Base-by-base conservation (phyloP, 768 basidiomycete species). In the Sistotremastrum suecicum region DNA sequence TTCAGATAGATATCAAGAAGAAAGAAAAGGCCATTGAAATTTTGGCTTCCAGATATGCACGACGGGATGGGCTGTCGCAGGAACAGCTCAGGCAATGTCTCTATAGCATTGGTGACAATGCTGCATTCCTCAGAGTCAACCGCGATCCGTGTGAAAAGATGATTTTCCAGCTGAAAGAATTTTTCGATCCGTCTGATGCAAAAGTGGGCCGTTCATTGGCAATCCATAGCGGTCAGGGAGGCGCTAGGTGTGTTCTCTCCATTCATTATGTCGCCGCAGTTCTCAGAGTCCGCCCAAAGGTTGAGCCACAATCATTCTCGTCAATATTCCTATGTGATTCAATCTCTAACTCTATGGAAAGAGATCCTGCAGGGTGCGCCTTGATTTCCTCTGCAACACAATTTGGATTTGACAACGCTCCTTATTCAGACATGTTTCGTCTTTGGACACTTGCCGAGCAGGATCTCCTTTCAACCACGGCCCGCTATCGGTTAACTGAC, bases 51-150 rank as follows among this genome's bases (percentile, higher is more conserved):
- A 75, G 72, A 34, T 87, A 86, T 55, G 66, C 73, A 31, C 68
- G 71, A 12, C 63, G 68, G 11, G 30, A 44, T 7, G 73, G 70
- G 5, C 68, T 86, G 12, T 63, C 68, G 8, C 78, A 78, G 51
- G 86, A 89, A 56, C 63, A 69, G 41, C 64, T 86, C 7, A 72
- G 80, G 32, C 82, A 87, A 56, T 88, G 85, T 56, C 60, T 90
- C 42, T 90, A 89, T 59, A 84, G 81, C 54, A 88, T 90, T 43
- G 87, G 87, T 2, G 87, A 90, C 60, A 90, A 90, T 55, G 84
- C 89, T 56, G 83, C 87, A 7, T 90, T 90, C 70, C 63, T 89
- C 51, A 76, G 87, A 31, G 75, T 75, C 45, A 89, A 90, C 52
- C 83, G 87, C 36, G 87, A 90, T 57, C 87, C 87, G 41, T 90